phyloP scores from a whole-genome alignment of 2,329 filamentous ascomycete genomes.

The Penicillium sp. region DNA sequence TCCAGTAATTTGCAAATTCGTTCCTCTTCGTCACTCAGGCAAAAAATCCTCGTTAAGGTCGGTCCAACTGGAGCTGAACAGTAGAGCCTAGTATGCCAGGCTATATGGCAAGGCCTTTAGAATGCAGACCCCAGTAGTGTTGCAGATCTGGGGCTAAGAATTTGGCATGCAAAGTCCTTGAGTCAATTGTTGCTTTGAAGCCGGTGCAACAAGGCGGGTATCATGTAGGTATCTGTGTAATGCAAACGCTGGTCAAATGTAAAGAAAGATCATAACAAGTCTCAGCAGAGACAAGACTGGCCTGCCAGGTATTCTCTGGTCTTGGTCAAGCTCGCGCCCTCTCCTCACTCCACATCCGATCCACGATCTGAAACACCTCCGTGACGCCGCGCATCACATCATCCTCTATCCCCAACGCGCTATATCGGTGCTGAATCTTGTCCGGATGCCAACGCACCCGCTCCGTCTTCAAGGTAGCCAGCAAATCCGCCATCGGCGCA shows the following conservation, averaged over 20 bases:
- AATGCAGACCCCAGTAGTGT: too few relatives aligned
- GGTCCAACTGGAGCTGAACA: too few relatives aligned
- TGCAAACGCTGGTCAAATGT: slow-evolving; percentile 10
- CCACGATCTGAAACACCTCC: slow-evolving; percentile 87
- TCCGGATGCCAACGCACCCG: slow-evolving; percentile 96
- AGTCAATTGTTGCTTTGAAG: too few relatives aligned
- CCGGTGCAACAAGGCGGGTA: background rate
- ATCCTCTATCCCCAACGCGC: slow-evolving; percentile 67
- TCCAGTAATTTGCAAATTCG: too few relatives aligned
- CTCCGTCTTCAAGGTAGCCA: slow-evolving; percentile 71
- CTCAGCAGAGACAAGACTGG: background rate
- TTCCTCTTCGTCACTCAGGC: too few relatives aligned
- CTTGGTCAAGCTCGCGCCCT: slow-evolving; percentile 32
- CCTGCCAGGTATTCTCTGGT: background rate
- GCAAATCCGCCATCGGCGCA: slow-evolving; percentile 47
- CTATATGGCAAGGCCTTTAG: too few relatives aligned
- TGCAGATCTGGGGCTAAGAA: too few relatives aligned
- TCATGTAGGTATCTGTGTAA: slow-evolving; percentile 6
- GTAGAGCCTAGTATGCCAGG: too few relatives aligned
- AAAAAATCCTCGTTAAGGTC: too few relatives aligned
- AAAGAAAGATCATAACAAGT: background rate
- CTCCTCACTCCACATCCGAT: slow-evolving; percentile 73
- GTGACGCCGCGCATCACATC: slow-evolving; percentile 78
- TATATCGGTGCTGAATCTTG: slow-evolving; percentile 90
- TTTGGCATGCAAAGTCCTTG: too few relatives aligned